A percentile compares a stretch with the other conserved stretches of the same genome.
phyloP scores from a whole-genome alignment of 2,329 filamentous ascomycete genomes.

The Trichoderma sp. region DNA sequence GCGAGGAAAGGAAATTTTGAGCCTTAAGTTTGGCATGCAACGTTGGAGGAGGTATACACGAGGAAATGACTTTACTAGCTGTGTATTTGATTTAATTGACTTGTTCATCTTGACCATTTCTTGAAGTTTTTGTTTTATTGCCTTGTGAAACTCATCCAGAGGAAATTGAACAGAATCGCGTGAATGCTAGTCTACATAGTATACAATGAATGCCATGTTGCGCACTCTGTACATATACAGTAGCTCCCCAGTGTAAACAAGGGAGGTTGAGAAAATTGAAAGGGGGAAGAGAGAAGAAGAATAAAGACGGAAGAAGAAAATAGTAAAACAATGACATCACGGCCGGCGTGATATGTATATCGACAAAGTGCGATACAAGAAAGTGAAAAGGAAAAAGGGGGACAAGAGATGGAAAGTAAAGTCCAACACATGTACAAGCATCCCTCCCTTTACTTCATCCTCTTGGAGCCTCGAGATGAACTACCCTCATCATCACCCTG shows the following conservation, averaged over 20 bases:
- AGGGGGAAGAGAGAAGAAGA: not conserved
- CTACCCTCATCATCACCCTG: constrained; percentile 21
- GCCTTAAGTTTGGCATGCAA: not conserved
- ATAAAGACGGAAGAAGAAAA: not conserved
- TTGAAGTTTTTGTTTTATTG: not conserved
- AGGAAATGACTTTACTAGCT: not conserved
- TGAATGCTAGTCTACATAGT: not conserved
- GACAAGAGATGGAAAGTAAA: not conserved
- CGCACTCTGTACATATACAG: not conserved
- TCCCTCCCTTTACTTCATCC: constrained; percentile 33
- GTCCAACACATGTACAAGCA: not conserved
- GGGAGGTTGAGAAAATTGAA: not conserved
- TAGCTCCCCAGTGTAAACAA: not conserved
- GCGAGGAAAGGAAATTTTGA: not conserved
- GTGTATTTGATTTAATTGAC: not conserved
- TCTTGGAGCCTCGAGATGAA: constrained; percentile 32
- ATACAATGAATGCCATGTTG: not conserved
- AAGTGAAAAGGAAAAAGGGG: not conserved
- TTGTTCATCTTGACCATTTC: not conserved
- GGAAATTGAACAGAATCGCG: not conserved
- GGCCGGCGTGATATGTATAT: not conserved
- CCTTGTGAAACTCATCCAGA: not conserved
- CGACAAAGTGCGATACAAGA: not conserved
- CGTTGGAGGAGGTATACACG: not conserved
- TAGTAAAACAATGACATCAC: not conserved